These are phyloP conservation scores for Alternaria sp. DNA, from an alignment of 2,329 filamentous ascomycete genomes.

Conservation along the genomic window DNA sequence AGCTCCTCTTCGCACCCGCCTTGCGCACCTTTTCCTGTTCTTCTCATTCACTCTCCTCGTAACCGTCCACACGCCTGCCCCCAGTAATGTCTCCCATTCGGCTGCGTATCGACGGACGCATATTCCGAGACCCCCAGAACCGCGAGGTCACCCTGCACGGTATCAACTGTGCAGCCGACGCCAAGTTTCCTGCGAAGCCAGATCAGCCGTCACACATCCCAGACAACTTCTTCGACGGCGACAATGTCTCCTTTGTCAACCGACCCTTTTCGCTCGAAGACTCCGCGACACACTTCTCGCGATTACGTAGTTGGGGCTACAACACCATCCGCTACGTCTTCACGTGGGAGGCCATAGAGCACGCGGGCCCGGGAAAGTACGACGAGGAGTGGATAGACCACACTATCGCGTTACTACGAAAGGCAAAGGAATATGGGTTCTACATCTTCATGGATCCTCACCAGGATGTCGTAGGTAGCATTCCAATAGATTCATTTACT, in stretches of 20 bases:
- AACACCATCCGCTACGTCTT: constrained; percentile 97
- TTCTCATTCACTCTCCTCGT: background rate
- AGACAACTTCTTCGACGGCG: constrained; percentile 88
- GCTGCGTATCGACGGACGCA: constrained; percentile 82
- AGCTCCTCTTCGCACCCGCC: background rate
- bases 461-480: constrained; percentile 82
- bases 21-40: background rate
- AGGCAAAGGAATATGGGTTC: constrained; percentile 89
- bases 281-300: constrained; percentile 83
- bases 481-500: background rate
- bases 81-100: constrained; percentile 73
- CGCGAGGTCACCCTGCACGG: constrained; percentile 89
- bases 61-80: background rate
- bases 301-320: constrained; percentile 88
- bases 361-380: constrained; percentile 86
- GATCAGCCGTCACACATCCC: constrained; percentile 79
- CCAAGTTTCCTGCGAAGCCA: constrained; percentile 85
- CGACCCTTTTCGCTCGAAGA: constrained; percentile 85
- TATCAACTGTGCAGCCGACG: constrained; percentile 91
- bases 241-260: constrained; percentile 86
- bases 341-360: constrained; percentile 98
- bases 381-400: constrained; percentile 93
- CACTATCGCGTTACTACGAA: constrained; percentile 82
- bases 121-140: constrained; percentile 81
- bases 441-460: constrained; percentile 99